phyloP scores from a whole-genome alignment of 2,329 filamentous ascomycete genomes.

The Diplodia seriata region DNA sequence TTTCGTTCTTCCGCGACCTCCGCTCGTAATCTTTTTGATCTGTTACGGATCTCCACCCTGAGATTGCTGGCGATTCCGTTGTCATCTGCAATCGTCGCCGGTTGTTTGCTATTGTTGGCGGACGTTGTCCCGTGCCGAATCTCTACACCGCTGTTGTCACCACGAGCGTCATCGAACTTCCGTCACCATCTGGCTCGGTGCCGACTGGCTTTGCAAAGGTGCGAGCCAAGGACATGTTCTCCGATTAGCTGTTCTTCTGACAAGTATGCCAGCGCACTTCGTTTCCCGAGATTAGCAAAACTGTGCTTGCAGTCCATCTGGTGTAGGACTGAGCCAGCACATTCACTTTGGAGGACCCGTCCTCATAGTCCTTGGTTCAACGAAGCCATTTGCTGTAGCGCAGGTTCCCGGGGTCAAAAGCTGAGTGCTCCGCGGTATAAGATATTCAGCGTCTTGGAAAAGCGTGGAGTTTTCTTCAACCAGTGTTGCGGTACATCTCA shows the following conservation, averaged over 20 bases:
- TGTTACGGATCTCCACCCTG: background rate
- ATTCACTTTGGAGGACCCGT: background rate
- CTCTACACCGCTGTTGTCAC: background rate
- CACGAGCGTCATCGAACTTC: background rate
- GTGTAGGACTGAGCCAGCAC: constrained; percentile 9
- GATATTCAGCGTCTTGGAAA: background rate
- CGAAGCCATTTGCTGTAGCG: background rate
- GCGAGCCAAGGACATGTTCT: constrained; percentile 1
- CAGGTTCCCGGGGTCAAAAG: background rate
- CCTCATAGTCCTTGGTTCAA: too few species aligned
- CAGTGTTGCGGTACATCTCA: background rate
- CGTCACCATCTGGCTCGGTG: background rate
- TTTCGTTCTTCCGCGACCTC: background rate
- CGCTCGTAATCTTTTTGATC: background rate
- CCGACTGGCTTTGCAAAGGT: constrained; percentile 5
- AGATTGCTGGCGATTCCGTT: background rate
- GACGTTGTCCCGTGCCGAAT: background rate
- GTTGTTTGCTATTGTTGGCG: constrained; percentile 16
- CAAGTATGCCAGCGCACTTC: constrained; percentile 28
- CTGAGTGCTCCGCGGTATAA: background rate
- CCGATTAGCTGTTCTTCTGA: constrained; percentile 22
- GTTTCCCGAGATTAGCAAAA: background rate
- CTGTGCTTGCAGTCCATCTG: background rate
- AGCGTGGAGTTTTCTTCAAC: background rate
- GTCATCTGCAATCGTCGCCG: constrained; percentile 7